Evolutionary conservation across 768 basidiomycete genomes (phyloP), one percentile per base, ranked within the genome.

Genomic region (Rhodotorula toruloides): DNA sequence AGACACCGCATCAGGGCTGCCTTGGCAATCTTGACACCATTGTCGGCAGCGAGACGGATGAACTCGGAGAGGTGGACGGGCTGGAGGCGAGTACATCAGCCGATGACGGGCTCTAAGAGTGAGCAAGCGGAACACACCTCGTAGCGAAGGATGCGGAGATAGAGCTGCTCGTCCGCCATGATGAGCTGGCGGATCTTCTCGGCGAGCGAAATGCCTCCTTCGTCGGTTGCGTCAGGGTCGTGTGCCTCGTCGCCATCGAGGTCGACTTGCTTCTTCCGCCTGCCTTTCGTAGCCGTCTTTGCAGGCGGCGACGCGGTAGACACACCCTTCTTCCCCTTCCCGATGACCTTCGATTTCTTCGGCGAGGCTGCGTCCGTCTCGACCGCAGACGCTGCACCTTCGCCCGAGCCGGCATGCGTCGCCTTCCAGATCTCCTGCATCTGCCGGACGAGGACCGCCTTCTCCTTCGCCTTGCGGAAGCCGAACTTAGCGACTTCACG

Each of bases 51-150:
- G 52, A 71, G 59, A 0, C 46, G 19, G 36, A 54, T 47, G 48
- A 71, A 67, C 34, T 58, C 70, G 65, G 67, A 65, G 22, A 71
- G 22, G 43, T 67, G 63, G 29, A 71, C 54, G 10, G 70, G 70
- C 70, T 71, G 61, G 13, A 32, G 6, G 16, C 12, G 34, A 46
- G 42, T 21, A 9, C 12, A 16, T 8, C 14, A 0, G 25, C 10
- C 32, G 2, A 49, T 27, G 42, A 7, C 7, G 12, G 34, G 29
- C n/a, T n/a, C n/a, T n/a, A n/a, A n/a, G n/a, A n/a, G n/a, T n/a
- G n/a, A n/a, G n/a, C n/a, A n/a, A n/a, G 21, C 7, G 31, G 14
- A 12, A 48, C 65, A 39, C 37, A 67, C 70, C 65, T 71, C 70
- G 56, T 71, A 71, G 4, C 70, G 62, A 58, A 71, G 49, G 31